phyloP scores from a whole-genome alignment of 2,329 filamentous ascomycete genomes.

The Colletotrichum falcatum region DNA sequence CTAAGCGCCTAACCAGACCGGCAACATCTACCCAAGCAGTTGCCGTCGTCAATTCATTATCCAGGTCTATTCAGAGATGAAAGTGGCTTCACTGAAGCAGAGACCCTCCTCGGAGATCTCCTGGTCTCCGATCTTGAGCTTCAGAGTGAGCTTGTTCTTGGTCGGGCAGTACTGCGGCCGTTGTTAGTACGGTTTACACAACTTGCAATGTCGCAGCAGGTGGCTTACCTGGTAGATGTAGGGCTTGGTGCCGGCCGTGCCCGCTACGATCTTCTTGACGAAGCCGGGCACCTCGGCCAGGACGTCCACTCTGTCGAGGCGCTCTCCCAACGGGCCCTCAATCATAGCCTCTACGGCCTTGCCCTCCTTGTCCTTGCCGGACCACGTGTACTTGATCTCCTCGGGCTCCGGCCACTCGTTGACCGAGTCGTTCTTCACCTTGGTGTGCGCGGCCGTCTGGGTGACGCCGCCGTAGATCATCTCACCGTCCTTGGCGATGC shows the following conservation, averaged over 20 bases:
- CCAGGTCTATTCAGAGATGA: conserved; percentile 75
- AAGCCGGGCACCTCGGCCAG: conserved; percentile 97
- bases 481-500: conserved; percentile 83
- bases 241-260: conserved; percentile 90
- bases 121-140: conserved; percentile 86
- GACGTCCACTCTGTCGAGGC: conserved; percentile 88
- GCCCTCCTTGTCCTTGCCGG: conserved; percentile 80
- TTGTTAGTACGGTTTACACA: conserved; percentile 43
- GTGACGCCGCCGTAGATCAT: conserved; percentile 78
- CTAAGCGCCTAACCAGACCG: conserved; percentile 39
- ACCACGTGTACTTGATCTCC: conserved; percentile 80
- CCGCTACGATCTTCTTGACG: conserved; percentile 92
- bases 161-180: conserved; percentile 74
- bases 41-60: conserved; percentile 23
- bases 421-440: conserved; percentile 76
- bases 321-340: conserved; percentile 75
- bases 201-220: background rate
- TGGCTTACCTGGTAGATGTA: conserved; percentile 92
- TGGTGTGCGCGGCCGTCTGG: conserved; percentile 76
- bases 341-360: conserved; percentile 77
- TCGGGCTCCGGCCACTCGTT: conserved; percentile 92
- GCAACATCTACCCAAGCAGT: conserved; percentile 30
- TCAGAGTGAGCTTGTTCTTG: conserved; percentile 74
- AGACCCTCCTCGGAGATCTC: conserved; percentile 82
- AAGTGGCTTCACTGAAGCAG: conserved; percentile 93